Conservation (phyloP, 257 asterid genomes). For the Forsythia suspensa region DNA sequence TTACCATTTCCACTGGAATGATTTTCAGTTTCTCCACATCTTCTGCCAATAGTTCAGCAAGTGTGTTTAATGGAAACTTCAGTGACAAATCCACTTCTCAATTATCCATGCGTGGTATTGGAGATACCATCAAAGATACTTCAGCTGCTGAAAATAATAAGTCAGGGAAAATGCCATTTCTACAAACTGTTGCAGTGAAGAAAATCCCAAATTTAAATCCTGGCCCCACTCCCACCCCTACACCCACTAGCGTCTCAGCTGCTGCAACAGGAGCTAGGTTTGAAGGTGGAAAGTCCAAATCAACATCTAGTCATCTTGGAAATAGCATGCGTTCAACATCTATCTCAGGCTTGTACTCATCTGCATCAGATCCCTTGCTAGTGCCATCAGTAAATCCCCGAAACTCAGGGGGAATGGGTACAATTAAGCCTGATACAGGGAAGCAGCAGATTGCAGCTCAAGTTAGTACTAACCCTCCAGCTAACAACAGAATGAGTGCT, state of each 20-base stretch:
- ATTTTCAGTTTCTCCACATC: constrained; percentile 27
- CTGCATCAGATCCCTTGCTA: constrained; percentile 54
- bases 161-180: constrained; percentile 27
- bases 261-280: constrained; percentile 24
- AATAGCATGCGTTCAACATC: constrained; percentile 24
- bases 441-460: constrained; percentile 34
- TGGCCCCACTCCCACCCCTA: constrained; percentile 48
- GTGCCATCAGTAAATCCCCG: constrained; percentile 44
- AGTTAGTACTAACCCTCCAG: constrained; percentile 13
- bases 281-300: constrained; percentile 30
- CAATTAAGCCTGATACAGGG: constrained; percentile 47
- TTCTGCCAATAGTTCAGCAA: constrained; percentile 19
- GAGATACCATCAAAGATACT: constrained; percentile 12
- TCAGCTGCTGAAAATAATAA: constrained; percentile 17
- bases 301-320: constrained; percentile 33
- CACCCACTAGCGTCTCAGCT: constrained; percentile 36
- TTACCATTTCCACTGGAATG: constrained; percentile 19
- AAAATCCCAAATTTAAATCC: constrained; percentile 28
- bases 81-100: constrained; percentile 22
- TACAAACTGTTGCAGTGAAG: constrained; percentile 23
- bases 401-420: constrained; percentile 36
- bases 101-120: constrained; percentile 13
- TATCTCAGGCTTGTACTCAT: constrained; percentile 45
- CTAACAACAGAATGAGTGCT: constrained; percentile 25
- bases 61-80: constrained; percentile 24